A percentile compares a stretch with the other conserved stretches of the same genome.
These are phyloP conservation scores for Pinus tabuliformis DNA, from an alignment of 75 land plant species.

Conservation along the genomic window DNA sequence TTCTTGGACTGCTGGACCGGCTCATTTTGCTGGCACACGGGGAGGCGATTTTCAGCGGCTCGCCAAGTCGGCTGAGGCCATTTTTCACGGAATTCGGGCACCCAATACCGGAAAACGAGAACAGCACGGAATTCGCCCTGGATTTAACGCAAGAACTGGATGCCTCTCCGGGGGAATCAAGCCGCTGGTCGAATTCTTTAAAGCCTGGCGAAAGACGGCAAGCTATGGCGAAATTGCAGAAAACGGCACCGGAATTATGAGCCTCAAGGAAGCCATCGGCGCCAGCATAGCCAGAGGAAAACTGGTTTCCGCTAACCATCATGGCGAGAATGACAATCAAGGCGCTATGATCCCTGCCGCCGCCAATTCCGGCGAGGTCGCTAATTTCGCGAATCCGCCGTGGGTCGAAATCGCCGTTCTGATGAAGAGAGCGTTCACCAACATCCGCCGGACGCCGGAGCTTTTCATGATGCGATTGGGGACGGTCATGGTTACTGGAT, in stretches of 20 bases:
- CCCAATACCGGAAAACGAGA: constrained; percentile 71
- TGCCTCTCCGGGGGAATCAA: constrained; percentile 36
- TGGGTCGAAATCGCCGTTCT: constrained; percentile 67
- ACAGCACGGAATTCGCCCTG: constrained; percentile 67
- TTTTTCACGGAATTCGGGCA: constrained; percentile 59
- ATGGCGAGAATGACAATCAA: background rate
- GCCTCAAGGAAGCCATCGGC: constrained; percentile 55
- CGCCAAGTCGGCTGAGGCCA: constrained; percentile 31
- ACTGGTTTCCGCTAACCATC: constrained; percentile 32
- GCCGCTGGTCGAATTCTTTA: constrained; percentile 57
- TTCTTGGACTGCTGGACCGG: constrained; percentile 52
- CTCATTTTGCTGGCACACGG: constrained; percentile 64
- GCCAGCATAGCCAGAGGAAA: constrained; percentile 66
- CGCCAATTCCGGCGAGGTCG: constrained; percentile 25
- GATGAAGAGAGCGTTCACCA: constrained; percentile 44
- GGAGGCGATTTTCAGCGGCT: constrained; percentile 56
- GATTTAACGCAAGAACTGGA: constrained; percentile 51
- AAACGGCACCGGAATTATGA: background rate
- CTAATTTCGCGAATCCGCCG: constrained; percentile 62
- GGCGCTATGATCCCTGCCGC: background rate
- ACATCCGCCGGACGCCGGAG: constrained; percentile 72
- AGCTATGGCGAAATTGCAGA: background rate
- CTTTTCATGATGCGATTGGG: constrained; percentile 66
- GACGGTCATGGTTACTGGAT: constrained; percentile 64
- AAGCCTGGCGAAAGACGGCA: constrained; percentile 36